Base-by-base conservation (phyloP, 352 stramenopile genomes). In the Phytophthora fragariaefolia region DNA sequence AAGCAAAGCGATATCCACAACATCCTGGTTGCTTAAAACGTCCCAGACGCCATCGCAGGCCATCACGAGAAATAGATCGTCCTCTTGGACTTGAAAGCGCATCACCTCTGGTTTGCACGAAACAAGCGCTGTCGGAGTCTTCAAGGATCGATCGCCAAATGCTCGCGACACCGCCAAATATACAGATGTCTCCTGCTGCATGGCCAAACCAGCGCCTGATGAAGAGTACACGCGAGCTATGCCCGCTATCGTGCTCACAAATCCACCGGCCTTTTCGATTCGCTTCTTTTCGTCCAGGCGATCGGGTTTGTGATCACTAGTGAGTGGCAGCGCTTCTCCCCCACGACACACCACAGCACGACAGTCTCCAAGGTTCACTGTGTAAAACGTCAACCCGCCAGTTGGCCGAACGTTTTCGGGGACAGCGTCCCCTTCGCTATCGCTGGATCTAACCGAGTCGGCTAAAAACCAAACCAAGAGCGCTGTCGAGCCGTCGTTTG, bases 1-100 rank as follows among this genome's bases (percentile, higher is more conserved):
- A 32, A 53, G 28, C 26, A 85, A 58, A 1, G 63, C 83, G 15
- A 90, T 82, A 42, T 76, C 66, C 23, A 89, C 75, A 0, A 63
- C 84, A 13, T 91, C 77, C 56, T 92, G 74, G 20, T 83, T 83
- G 40, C 67, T 88, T 61, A 92, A 46, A 0, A 85, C 79, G 64
- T 90, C 75, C 82, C 77, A 91, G 18, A 91, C 57, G 22, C 84
- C 79, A 61, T 91, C 82, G n/a, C 71, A 88, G 5, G 80, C 79
- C 28, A 91, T 26, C 15, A 92, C 55, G 10, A 92, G 36, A 52
- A 91, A 88, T 18, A 81, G 40, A 64, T 90, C 84, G 5, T 83
- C 71, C 1, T 58, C 6, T 17, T 74, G 57, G 2, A 92, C 58
- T 17, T 54, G 32, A 23, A 76, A 77, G 9, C 60, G 63, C 26